Evolutionary conservation across 2,329 filamentous ascomycete species (phyloP).

Genomic region (Xylaria sp.): DNA sequence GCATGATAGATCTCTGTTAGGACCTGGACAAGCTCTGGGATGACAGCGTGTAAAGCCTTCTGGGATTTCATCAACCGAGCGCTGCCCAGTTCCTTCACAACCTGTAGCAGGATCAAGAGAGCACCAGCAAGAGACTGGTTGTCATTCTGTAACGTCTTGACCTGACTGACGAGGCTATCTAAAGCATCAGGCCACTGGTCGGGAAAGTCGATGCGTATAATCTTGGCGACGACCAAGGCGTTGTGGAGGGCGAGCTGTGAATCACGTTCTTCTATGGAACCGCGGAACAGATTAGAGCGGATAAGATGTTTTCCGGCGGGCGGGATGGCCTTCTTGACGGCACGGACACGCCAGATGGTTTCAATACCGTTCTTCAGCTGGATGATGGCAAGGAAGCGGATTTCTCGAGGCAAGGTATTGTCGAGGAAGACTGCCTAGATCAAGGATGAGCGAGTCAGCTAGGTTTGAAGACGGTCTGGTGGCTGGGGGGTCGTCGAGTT

Average conservation of each 20-base stretch:
- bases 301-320: slow-evolving; percentile 81
- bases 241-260: slow-evolving; percentile 84
- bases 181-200: slow-evolving; percentile 79
- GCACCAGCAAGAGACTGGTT: slow-evolving; percentile 75
- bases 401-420: slow-evolving; percentile 76
- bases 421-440: slow-evolving; percentile 81
- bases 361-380: slow-evolving; percentile 97
- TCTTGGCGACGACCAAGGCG: slow-evolving; percentile 86
- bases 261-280: slow-evolving; percentile 80
- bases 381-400: slow-evolving; percentile 90
- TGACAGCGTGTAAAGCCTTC: slow-evolving; percentile 77
- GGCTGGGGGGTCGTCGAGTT: not conserved
- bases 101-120: slow-evolving; percentile 81
- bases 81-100: slow-evolving; percentile 90
- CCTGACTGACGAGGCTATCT: slow-evolving; percentile 68
- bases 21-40: slow-evolving; percentile 85
- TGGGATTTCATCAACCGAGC: slow-evolving; percentile 80
- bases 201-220: slow-evolving; percentile 89
- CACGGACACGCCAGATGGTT: slow-evolving; percentile 84
- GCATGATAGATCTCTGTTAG: slow-evolving; percentile 81
- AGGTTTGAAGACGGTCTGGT: slow-evolving; percentile 19
- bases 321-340: slow-evolving; percentile 71
- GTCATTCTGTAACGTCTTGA: slow-evolving; percentile 67
- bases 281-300: slow-evolving; percentile 77
- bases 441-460: slow-evolving; percentile 6